These are phyloP conservation scores for Colletotrichum cordylinicola DNA, from an alignment of 2,329 filamentous ascomycete genomes.

Conservation along the genomic window DNA sequence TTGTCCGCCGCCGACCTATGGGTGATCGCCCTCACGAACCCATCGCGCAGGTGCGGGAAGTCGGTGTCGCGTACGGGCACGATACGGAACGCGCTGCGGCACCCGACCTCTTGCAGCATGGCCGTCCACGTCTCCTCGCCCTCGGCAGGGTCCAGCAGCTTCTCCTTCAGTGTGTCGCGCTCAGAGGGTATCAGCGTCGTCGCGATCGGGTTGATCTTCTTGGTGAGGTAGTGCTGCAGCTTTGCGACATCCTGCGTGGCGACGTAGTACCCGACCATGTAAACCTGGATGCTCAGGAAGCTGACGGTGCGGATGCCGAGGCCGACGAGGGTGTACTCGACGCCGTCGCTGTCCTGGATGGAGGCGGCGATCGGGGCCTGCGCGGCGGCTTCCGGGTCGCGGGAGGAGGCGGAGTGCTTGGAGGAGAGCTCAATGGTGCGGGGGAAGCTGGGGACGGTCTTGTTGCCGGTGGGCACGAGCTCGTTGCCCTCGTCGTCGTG, in stretches of 20 bases:
- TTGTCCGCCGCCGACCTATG: constrained; percentile 68
- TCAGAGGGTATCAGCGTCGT: constrained; percentile 85
- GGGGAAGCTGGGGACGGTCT: constrained; percentile 80
- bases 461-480: constrained; percentile 81
- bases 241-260: constrained; percentile 80
- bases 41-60: constrained; percentile 90
- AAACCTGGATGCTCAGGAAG: constrained; percentile 89
- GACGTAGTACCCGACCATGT: constrained; percentile 92
- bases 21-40: constrained; percentile 85
- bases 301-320: constrained; percentile 89
- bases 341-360: constrained; percentile 46
- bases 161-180: constrained; percentile 73
- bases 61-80: constrained; percentile 93
- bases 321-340: constrained; percentile 87
- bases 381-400: constrained; percentile 18
- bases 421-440: constrained; percentile 69
- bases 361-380: constrained; percentile 43
- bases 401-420: constrained; percentile 22
- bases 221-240: constrained; percentile 80
- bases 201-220: constrained; percentile 76
- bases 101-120: constrained; percentile 68
- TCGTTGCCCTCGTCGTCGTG: constrained; percentile 75
- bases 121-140: constrained; percentile 78
- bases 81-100: constrained; percentile 82
- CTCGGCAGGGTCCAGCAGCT: constrained; percentile 72